Percentiles rank a stretch among this genome's conserved stretches.
These are phyloP conservation scores for Aspergillus sp. DNA, from an alignment of 2,329 filamentous ascomycete genomes.

Conservation along the genomic window DNA sequence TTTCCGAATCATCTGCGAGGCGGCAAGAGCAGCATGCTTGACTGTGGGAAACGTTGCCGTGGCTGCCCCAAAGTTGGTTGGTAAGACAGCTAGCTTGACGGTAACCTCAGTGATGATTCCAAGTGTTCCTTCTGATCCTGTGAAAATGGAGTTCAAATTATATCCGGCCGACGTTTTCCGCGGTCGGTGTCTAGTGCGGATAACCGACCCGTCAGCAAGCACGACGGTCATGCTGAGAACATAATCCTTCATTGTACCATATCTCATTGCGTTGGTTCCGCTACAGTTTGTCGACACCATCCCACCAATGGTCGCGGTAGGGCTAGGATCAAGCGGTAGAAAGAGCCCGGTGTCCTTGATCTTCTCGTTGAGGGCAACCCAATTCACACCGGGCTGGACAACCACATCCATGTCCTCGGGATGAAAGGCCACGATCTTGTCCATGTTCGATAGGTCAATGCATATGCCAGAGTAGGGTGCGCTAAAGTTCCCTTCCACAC, in stretches of 20 bases:
- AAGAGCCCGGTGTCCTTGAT: slow-evolving; percentile 72
- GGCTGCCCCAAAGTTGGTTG: slow-evolving; percentile 61
- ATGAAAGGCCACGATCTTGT: slow-evolving; percentile 72
- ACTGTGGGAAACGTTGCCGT: slow-evolving; percentile 59
- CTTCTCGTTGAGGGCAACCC: slow-evolving; percentile 77
- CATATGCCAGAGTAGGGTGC: slow-evolving; percentile 80
- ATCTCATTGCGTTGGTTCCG: slow-evolving; percentile 60
- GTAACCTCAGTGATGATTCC: slow-evolving; percentile 69
- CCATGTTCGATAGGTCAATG: slow-evolving; percentile 84
- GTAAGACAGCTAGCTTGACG: slow-evolving; percentile 62
- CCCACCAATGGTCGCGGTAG: slow-evolving; percentile 53
- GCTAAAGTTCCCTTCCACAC: slow-evolving; percentile 82
- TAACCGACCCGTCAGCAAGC: slow-evolving; percentile 64
- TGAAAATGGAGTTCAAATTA: slow-evolving; percentile 64
- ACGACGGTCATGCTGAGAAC: slow-evolving; percentile 70
- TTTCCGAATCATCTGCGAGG: slow-evolving; percentile 60
- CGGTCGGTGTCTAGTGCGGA: slow-evolving; percentile 58
- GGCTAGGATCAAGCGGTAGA: slow-evolving; percentile 82
- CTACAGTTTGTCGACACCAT: slow-evolving; percentile 66
- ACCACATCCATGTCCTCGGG: slow-evolving; percentile 78
- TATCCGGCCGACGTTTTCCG: slow-evolving; percentile 67
- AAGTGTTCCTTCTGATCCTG: slow-evolving; percentile 67
- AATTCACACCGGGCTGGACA: slow-evolving; percentile 81
- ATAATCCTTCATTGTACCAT: slow-evolving; percentile 75
- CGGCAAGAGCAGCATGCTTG: slow-evolving; percentile 60